Base-by-base conservation (phyloP, 2,329 filamentous ascomycete species). In the Exophiala sideris region DNA sequence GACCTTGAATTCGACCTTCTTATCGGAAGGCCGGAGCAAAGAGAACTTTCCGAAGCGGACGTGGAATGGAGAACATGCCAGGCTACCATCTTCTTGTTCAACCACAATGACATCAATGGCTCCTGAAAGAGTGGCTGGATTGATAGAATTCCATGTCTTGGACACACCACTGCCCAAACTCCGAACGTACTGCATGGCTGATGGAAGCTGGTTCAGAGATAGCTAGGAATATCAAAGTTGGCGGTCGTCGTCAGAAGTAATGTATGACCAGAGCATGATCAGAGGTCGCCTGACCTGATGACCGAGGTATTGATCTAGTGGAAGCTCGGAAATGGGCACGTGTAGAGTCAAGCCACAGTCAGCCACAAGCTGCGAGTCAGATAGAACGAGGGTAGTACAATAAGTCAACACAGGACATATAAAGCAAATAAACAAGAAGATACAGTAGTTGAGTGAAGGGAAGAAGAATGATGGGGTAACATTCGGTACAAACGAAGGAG, bases 41-140 rank as follows among this genome's bases (percentile, higher is more conserved):
- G 92, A 96, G 77, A 97, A 97, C 76, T 99, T 99, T 72, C 94
- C 94, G 72, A 99, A 99, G 66, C 94, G 91, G 62, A 99, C 94
- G 72, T 99, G 94, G 73, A 99, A 99, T 46, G 94, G 94, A 24
- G 92, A 97, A 75, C 94, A 99, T 62, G 87, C 85, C 54, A 97
- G 80, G 38, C 80, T 81, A 32, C 55, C 94, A 79, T 99, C 94
- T 69, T 92, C 89, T 64, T 95, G 91, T 73, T 99, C 91, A 55
- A 99, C 91, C 51, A 99, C 92, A 64, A 99, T 96, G 64, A 97
- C 92, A 79, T 99, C 94, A 75, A 99, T 97, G 68, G 94, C 94
- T 68, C 94, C 94, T 75, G 90, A 96, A 53, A 99, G 83, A 10
- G 94, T 99, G 41, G 94, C 91, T 47, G 94, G 94, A 73, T 99